A percentile compares a stretch with the other conserved stretches of the same genome.
Evolutionary conservation across 1,139 yeast genomes (phyloP).

Genomic region (Candida sp.): DNA sequence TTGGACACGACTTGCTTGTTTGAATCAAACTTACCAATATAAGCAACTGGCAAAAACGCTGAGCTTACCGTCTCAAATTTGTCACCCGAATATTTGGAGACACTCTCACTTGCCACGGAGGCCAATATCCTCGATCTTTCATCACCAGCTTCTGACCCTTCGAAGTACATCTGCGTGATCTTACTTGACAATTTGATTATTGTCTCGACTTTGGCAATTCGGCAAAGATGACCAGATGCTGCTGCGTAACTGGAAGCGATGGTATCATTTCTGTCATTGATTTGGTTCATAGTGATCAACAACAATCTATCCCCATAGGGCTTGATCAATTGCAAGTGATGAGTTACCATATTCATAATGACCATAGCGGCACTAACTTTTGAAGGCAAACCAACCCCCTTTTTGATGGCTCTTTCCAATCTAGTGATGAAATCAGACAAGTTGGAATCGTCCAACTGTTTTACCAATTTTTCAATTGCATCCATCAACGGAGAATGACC

Average conservation of each 20-base stretch:
- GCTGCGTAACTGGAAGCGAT: slow-evolving; percentile 79
- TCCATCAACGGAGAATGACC: slow-evolving; percentile 91
- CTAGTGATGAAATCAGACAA: slow-evolving; percentile 57
- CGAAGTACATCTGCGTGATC: slow-evolving; percentile 65
- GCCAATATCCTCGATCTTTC: slow-evolving; percentile 55
- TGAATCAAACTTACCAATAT: slow-evolving; percentile 75
- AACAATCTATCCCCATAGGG: slow-evolving; percentile 70
- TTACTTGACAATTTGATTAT: slow-evolving; percentile 58
- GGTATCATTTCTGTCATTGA: slow-evolving; percentile 73
- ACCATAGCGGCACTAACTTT: slow-evolving; percentile 89
- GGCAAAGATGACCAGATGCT: slow-evolving; percentile 80
- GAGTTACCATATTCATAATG: slow-evolving; percentile 63
- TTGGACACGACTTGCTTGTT: slow-evolving; percentile 46
- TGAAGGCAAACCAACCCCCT: slow-evolving; percentile 89
- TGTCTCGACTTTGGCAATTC: slow-evolving; percentile 59
- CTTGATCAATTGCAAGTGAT: slow-evolving; percentile 55
- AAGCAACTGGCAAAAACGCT: slow-evolving; percentile 78
- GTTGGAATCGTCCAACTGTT: slow-evolving; percentile 53
- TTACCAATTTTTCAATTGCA: slow-evolving; percentile 75
- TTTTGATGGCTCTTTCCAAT: slow-evolving; percentile 56
- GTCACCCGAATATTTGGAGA: slow-evolving; percentile 74
- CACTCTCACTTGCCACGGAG: slow-evolving; percentile 67
- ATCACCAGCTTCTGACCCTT: slow-evolving; percentile 52
- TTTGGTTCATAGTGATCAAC: slow-evolving; percentile 58
- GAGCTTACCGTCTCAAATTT: slow-evolving; percentile 66